Percentiles rank a stretch among this genome's conserved stretches.
These are phyloP conservation scores for Lecanosticta acicola DNA, from an alignment of 2,329 filamentous ascomycete species.

Conservation along the genomic window DNA sequence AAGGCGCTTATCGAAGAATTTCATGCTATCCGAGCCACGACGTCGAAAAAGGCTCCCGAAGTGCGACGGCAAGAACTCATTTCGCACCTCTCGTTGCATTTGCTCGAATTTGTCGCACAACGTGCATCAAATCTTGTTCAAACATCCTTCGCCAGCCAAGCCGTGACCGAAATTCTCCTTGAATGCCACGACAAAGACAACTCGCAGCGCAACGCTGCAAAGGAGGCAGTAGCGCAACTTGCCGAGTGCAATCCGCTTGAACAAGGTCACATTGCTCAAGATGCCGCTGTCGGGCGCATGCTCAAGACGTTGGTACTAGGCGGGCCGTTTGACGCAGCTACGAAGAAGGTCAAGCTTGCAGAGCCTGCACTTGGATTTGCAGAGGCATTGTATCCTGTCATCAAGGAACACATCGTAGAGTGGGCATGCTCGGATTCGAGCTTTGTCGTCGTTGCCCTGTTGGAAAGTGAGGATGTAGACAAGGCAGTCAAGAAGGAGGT, in stretches of 20 bases:
- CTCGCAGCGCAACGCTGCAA: slow-evolving; percentile 42
- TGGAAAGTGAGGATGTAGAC: slow-evolving; percentile 60
- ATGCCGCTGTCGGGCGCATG: slow-evolving; percentile 67
- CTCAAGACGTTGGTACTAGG: slow-evolving; percentile 87
- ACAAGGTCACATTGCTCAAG: slow-evolving; percentile 55
- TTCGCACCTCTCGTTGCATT: slow-evolving; percentile 64
- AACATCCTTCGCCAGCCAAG: slow-evolving; percentile 79
- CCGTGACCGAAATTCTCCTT: slow-evolving; percentile 76
- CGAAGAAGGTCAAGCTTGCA: slow-evolving; percentile 63
- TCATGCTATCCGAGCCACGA: slow-evolving; percentile 70
- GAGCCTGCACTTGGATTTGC: slow-evolving; percentile 77
- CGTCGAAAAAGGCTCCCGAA: slow-evolving; percentile 87
- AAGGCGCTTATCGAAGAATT: slow-evolving; percentile 66
- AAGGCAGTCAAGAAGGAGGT: slow-evolving; percentile 64
- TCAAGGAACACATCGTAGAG: slow-evolving; percentile 65
- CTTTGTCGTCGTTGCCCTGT: slow-evolving; percentile 75
- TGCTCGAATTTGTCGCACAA: slow-evolving; percentile 67
- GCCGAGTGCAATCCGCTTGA: slow-evolving; percentile 37
- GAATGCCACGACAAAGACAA: slow-evolving; percentile 64
- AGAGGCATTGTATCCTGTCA: slow-evolving; percentile 71
- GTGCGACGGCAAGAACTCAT: slow-evolving; percentile 70
- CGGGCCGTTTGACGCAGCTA: slow-evolving; percentile 72
- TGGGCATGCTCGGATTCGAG: slow-evolving; percentile 86
- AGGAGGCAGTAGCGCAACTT: slow-evolving; percentile 57
- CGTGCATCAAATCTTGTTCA: slow-evolving; percentile 63